Conservation (phyloP, 768 basidiomycete species). For the Hysterangium stoloniferum region DNA sequence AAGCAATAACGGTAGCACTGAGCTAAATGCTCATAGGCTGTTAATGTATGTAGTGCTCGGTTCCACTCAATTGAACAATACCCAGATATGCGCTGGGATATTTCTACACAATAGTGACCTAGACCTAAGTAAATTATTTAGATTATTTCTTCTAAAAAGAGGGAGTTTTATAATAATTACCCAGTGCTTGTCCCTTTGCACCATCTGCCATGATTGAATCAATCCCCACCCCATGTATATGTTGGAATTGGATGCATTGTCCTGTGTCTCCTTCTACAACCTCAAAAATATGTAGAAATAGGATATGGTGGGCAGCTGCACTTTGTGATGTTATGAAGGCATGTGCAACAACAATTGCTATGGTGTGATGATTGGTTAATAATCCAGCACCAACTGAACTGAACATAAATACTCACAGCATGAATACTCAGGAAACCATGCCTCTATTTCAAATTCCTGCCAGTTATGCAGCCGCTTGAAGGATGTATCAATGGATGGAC, state of each 20-base stretch:
- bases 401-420: conserved; percentile 13
- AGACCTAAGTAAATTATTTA: no score
- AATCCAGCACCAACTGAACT: not conserved
- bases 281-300: conserved; percentile 19
- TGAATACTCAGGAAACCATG: conserved; percentile 13
- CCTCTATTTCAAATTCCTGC: conserved; percentile 19
- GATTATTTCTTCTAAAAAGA: no score
- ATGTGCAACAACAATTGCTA: conserved; percentile 18
- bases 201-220: conserved; percentile 20
- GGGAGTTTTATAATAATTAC: no score
- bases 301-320: conserved; percentile 20
- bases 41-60: conserved; percentile 11
- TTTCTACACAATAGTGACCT: conserved; percentile 13
- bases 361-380: not conserved
- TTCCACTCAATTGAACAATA: conserved; percentile 9
- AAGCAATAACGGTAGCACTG: conserved; percentile 18
- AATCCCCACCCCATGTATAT: conserved; percentile 21
- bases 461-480: conserved; percentile 15
- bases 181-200: conserved; percentile 21
- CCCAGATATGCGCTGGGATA: conserved; percentile 7
- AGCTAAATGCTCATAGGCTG: conserved; percentile 21
- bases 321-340: conserved; percentile 23
- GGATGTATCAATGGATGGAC: conserved; percentile 16
- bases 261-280: conserved; percentile 18
- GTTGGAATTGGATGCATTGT: conserved; percentile 14